Percentiles rank a stretch among this genome's conserved stretches.
Evolutionary conservation across 768 basidiomycete species (phyloP).

Genomic region (Rossbeevera mucosa): DNA sequence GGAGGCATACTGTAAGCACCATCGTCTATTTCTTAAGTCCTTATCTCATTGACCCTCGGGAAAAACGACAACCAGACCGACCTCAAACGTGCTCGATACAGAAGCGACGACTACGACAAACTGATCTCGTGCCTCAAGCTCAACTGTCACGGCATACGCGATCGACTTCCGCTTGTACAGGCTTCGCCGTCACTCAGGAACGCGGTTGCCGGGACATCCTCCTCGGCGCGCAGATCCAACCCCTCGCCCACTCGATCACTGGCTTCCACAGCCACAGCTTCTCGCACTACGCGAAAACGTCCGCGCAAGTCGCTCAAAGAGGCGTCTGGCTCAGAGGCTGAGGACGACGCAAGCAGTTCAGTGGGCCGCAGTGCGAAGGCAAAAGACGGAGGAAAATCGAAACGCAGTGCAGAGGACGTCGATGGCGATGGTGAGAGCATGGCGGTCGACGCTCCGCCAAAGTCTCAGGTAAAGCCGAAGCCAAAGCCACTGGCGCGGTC

Average conservation of each 20-base stretch:
- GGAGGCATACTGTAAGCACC: constrained; percentile 59
- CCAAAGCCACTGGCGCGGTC: constrained; percentile 14
- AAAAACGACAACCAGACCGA: constrained; percentile 47
- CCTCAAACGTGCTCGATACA: constrained; percentile 69
- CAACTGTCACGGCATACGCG: constrained; percentile 48
- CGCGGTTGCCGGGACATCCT: constrained; percentile 2
- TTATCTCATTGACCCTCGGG: not conserved
- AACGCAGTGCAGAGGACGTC: not conserved
- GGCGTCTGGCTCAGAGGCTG: constrained; percentile 14
- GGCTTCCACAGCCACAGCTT: constrained; percentile 1
- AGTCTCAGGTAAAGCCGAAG: constrained; percentile 3
- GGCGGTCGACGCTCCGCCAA: constrained; percentile 9
- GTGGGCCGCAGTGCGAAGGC: constrained; percentile 5
- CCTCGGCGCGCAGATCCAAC: constrained; percentile 22
- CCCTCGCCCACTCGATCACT: constrained; percentile 23
- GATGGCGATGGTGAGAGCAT: constrained; percentile 4
- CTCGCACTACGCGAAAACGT: constrained; percentile 21
- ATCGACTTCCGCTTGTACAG: constrained; percentile 9
- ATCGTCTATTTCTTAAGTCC: not conserved
- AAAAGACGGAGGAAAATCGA: constrained; percentile 6
- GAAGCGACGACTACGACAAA: constrained; percentile 69
- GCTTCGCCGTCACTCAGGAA: constrained; percentile 5
- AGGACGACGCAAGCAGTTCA: constrained; percentile 10
- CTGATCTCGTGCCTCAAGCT: constrained; percentile 54
- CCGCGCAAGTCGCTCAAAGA: constrained; percentile 22